A percentile compares a stretch with the other conserved stretches of the same genome.
phyloP scores from a whole-genome alignment of 73 alveolate genomes.

The Paramecium pentaurelia region DNA sequence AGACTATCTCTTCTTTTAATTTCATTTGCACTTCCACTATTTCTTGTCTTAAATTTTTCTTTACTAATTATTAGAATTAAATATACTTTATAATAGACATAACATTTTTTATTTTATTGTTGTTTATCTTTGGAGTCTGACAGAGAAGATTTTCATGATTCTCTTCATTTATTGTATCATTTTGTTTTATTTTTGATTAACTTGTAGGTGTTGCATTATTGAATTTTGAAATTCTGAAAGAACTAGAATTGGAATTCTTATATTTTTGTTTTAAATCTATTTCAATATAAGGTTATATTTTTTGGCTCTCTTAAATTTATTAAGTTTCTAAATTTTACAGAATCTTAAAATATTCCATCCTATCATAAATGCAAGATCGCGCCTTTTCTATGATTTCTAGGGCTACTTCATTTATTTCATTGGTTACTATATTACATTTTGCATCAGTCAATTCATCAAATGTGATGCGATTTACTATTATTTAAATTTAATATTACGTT shows the following conservation, averaged over 20 bases:
- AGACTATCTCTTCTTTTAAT: background rate
- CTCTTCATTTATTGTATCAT: background rate
- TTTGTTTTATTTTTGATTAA: background rate
- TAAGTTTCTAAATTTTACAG: background rate
- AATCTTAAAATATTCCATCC: slow-evolving; percentile 3
- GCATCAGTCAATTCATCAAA: slow-evolving; percentile 23
- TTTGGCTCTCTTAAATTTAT: background rate
- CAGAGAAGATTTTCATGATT: background rate
- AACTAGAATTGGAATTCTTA: background rate
- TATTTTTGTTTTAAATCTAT: background rate
- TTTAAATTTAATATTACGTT: background rate
- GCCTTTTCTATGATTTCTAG: background rate
- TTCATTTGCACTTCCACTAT: background rate
- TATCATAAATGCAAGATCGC: background rate
- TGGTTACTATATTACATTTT: background rate
- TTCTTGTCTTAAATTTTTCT: background rate
- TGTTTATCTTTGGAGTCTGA: slow-evolving; percentile 36
- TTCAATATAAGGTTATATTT: background rate
- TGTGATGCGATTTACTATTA: background rate
- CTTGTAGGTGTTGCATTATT: background rate
- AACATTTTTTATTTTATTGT: background rate
- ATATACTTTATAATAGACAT: background rate
- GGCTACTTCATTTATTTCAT: background rate
- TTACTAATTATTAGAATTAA: background rate
- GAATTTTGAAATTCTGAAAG: background rate